Evolutionary conservation across 2,329 filamentous ascomycete genomes (phyloP).

Genomic region (Claviceps arundinis): DNA sequence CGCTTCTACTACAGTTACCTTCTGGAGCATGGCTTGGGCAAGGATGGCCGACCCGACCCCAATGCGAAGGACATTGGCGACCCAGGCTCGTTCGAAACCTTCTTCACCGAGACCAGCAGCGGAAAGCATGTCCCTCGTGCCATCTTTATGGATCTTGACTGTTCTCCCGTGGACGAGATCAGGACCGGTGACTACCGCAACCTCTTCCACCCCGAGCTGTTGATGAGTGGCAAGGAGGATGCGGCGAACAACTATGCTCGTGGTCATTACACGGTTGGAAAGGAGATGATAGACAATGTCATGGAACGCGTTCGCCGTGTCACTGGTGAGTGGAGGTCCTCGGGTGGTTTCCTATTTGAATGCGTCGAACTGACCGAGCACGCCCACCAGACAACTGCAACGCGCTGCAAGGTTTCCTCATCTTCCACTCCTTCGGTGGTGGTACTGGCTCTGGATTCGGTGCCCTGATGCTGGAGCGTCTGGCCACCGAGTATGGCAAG

Average conservation of each 20-base stretch:
- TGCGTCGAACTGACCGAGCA: conserved; percentile 9
- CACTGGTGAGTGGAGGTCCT: conserved; percentile 36
- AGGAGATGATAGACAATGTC: conserved; percentile 61
- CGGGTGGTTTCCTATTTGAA: not conserved
- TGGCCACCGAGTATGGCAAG: conserved; percentile 62
- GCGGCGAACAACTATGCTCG: conserved; percentile 67
- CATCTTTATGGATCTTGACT: conserved; percentile 60
- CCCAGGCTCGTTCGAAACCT: conserved; percentile 55
- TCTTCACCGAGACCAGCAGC: conserved; percentile 59
- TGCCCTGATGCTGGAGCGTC: conserved; percentile 57
- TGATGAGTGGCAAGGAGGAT: conserved; percentile 65
- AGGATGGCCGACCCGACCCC: conserved; percentile 51
- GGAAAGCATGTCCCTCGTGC: conserved; percentile 62
- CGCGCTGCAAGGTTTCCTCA: conserved; percentile 58
- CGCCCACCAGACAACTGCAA: conserved; percentile 51
- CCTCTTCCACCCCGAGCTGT: conserved; percentile 59
- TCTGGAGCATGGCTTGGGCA: conserved; percentile 56
- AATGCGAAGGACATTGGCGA: conserved; percentile 46
- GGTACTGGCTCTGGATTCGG: conserved; percentile 63
- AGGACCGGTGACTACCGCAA: conserved; percentile 53
- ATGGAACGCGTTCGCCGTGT: conserved; percentile 58
- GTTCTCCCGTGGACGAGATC: conserved; percentile 62
- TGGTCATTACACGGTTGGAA: conserved; percentile 64
- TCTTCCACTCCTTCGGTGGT: conserved; percentile 64
- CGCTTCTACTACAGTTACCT: conserved; percentile 45